Base-by-base conservation (phyloP, 805 yeast species). In the Blastobotrys attinorum region DNA sequence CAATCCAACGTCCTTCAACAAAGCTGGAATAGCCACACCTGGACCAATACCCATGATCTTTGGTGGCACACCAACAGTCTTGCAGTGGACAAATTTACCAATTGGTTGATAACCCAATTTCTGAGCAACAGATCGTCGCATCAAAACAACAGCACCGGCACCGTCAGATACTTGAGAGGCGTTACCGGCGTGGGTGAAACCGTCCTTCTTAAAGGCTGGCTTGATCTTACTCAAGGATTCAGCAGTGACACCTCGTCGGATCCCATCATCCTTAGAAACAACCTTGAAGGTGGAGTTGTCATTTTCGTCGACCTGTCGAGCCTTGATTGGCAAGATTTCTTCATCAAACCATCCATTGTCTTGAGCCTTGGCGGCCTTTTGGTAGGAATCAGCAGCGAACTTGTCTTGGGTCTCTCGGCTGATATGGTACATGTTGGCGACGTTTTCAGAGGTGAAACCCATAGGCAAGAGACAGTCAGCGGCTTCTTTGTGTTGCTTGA, bases 31-130 rank as follows among this genome's bases (percentile, higher is more conserved):
- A 47, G 97, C 98, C 56, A 75, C 78, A 22, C 95, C 97, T 46
- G 98, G 98, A 36, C 97, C 98, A 56, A 90, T 79, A 47, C 97
- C 98, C 98, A 90, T 90, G 48, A 89, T 77, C 66, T 87, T 95
- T 18, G 97, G 97, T 44, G 97, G 96, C 37, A 89, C 96, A 56
- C 98, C 98, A 45, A 83, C 90, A 33, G 80, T 70, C 53, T 82
- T 76, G 58, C 85, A 80, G 54, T 80, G 82, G 49, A 88, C 78
- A 55, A 77, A 90, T 69, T 84, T 85, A 49, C 81, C 98, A 46
- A 82, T 57, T 48, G 87, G 78, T 44, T 83, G 81, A 54, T 83
- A 72, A 32, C 82, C 81, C 46, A 80, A 66, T 55, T 73, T 67
- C 63, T 83, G 79, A 18, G 98, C 98, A 46, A 83, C 71, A 16